Percentiles rank a stretch among this genome's conserved stretches.
phyloP scores from a whole-genome alignment of 2,329 filamentous ascomycete genomes.

The Elsinoe fawcettii region DNA sequence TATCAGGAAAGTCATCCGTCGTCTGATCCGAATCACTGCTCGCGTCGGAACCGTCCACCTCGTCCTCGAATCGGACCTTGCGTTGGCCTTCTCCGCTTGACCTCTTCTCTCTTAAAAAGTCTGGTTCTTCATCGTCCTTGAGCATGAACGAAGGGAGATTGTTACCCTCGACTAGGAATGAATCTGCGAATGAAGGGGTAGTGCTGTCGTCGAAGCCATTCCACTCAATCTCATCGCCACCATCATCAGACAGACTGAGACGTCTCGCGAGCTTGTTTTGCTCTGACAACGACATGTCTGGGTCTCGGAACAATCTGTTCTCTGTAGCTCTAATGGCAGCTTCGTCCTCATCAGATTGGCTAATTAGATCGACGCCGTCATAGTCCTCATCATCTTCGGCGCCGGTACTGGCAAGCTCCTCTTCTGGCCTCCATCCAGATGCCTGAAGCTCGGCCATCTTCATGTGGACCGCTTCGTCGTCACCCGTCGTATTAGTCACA shows the following conservation, averaged over 20 bases:
- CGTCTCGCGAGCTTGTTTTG: constrained; percentile 21
- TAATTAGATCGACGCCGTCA: constrained; percentile 26
- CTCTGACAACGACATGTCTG: constrained; percentile 22
- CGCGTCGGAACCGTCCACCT: constrained; percentile 23
- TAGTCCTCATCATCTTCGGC: constrained; percentile 24
- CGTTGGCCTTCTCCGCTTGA: constrained; percentile 25
- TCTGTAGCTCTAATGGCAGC: constrained; percentile 21
- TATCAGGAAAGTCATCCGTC: constrained; percentile 29
- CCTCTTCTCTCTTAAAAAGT: constrained; percentile 9
- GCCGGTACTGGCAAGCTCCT: constrained; percentile 19
- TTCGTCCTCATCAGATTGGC: constrained; percentile 26
- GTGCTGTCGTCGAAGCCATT: constrained; percentile 17
- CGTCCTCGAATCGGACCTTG: constrained; percentile 30
- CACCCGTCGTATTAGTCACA: constrained; percentile 18
- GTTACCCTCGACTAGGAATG: constrained; percentile 1
- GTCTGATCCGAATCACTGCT: constrained; percentile 27
- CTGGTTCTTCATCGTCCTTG: neutral
- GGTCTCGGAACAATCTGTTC: constrained; percentile 15
- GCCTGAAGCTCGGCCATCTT: constrained; percentile 21
- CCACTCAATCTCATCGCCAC: constrained; percentile 18
- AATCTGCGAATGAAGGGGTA: neutral
- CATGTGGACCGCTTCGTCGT: constrained; percentile 22
- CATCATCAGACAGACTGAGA: constrained; percentile 22
- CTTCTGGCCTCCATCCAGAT: constrained; percentile 20
- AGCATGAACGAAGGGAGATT: constrained; percentile 15